A percentile compares a stretch with the other conserved stretches of the same genome.
These are phyloP conservation scores for Inga laurina DNA, from an alignment of 306 rosid genomes.

Conservation along the genomic window DNA sequence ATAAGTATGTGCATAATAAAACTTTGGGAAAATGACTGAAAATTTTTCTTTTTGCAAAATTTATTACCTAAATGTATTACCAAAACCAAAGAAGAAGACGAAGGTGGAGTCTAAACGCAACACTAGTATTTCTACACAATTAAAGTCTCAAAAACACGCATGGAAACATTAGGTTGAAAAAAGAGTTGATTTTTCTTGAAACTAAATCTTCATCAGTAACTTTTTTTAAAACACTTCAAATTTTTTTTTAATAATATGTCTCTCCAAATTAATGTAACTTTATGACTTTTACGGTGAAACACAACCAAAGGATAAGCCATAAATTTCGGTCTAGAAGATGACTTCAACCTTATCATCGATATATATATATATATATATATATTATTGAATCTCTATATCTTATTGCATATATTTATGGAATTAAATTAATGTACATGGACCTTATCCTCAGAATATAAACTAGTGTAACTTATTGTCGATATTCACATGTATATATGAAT, in stretches of 20 bases:
- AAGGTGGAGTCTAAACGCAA: background rate
- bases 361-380: background rate
- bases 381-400: background rate
- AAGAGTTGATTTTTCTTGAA: background rate
- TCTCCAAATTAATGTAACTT: background rate
- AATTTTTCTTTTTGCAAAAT: too few relatives aligned
- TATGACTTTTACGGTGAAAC: background rate
- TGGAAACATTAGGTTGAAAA: background rate
- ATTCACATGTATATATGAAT: background rate
- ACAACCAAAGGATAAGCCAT: background rate
- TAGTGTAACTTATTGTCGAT: background rate
- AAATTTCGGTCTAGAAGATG: background rate
- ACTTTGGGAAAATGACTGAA: too few relatives aligned
- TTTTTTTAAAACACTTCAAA: background rate
- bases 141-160: background rate
- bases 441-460: background rate
- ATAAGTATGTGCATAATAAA: background rate
- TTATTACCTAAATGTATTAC: too few relatives aligned
- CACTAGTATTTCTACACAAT: background rate
- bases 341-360: background rate
- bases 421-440: background rate
- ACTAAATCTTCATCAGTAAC: background rate
- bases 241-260: background rate
- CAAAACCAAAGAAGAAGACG: background rate
- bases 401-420: background rate